Base-by-base conservation (phyloP, 2,329 filamentous ascomycete species). In the Herpotrichia juniperi region DNA sequence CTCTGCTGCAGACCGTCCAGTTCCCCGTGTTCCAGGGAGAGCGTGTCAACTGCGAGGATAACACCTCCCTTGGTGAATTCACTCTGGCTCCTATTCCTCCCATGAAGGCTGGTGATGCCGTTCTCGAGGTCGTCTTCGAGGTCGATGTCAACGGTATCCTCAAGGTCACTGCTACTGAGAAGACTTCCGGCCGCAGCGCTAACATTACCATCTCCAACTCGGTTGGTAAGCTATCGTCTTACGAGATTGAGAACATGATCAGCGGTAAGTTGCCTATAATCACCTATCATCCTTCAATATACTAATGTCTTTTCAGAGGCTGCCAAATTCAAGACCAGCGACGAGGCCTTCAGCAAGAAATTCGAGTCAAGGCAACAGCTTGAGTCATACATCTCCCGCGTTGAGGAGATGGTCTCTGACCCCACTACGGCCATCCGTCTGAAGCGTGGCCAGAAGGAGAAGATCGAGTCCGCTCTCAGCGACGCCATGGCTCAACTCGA, bases 151-250 rank as follows among this genome's bases (percentile, higher is more conserved):
- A 99, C 84, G 94, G 94, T 88, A 96, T 97, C 77, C 88, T 99
- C 64, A 99, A 99, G 88, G 94, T 97, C 72, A 97, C 93, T 59
- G 94, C 94, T 65, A 97, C 93, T 42, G 94, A 99, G 87, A 99
- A 99, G 88, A 93, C 91, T 67, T 96, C 94, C 28, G 94, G 94
- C 72, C 93, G 94, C 77, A 94, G 85, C 74, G 94, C 94, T 80
- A 99, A 99, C 87, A 99, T 99, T 79, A 99, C 94, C 76, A 99
- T 99, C 81, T 91, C 91, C 80, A 99, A 99, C 87, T 96, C 94
- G 54, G 93, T 99, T 71, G 94, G 94, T 78, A 99, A 99, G 85
- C 91, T 99, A 66, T 96, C 92, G 59, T 90, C 88, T 48, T 80
- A 81, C 58, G 94, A 99, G 82, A 99, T 99, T 63, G 94, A 99